These are phyloP conservation scores for Auriscalpium orientale DNA, from an alignment of 768 basidiomycete genomes.

Conservation along the genomic window DNA sequence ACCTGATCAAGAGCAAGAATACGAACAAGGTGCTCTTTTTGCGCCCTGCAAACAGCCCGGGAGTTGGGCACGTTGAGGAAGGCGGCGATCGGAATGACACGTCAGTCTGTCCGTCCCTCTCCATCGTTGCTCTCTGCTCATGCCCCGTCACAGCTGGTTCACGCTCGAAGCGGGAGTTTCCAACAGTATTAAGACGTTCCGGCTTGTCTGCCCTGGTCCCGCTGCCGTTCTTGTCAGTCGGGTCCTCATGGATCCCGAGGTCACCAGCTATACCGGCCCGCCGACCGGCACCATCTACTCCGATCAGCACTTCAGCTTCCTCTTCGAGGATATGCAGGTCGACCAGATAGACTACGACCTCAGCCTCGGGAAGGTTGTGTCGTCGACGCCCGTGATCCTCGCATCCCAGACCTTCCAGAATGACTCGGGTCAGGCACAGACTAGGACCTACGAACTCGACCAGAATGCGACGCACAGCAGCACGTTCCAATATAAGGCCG, in stretches of 20 bases:
- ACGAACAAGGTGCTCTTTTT: constrained; percentile 3
- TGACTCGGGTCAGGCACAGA: neutral
- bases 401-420: neutral
- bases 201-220: neutral
- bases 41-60: neutral
- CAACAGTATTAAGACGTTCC: neutral
- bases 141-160: neutral
- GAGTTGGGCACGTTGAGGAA: neutral
- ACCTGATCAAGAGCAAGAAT: constrained; percentile 1
- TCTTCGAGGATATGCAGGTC: constrained; percentile 2
- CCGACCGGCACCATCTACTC: neutral
- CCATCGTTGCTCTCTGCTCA: neutral
- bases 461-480: neutral
- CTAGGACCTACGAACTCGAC: neutral
- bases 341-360: constrained; percentile 2
- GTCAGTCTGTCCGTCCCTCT: neutral
- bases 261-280: neutral
- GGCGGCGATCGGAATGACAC: neutral
- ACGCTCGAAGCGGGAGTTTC: neutral
- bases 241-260: neutral
- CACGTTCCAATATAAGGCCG: neutral
- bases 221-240: neutral
- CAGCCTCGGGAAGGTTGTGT: neutral
- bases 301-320: constrained; percentile 4
- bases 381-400: neutral